Evolutionary conservation across 768 basidiomycete genomes (phyloP), one percentile per base, ranked within the genome.

Genomic region (Suillus americanus): DNA sequence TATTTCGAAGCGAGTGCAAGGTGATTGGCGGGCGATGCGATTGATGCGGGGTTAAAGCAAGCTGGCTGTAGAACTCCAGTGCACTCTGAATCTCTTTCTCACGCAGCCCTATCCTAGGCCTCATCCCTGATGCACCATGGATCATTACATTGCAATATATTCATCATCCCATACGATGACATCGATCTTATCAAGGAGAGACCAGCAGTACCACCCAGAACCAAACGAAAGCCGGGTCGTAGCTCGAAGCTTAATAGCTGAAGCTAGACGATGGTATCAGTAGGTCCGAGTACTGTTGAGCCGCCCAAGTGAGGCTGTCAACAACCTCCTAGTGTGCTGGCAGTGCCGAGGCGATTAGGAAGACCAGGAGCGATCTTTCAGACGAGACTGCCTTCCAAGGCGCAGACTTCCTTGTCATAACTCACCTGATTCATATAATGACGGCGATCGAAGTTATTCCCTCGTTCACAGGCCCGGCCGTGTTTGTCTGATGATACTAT

Each of bases 51-150:
- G 62, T 82, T 83, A 79, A 90, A 91, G 13, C 91, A 81, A n/a
- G n/a, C 67, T 87, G 85, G 59, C 87, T 83, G 71, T 90, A 92
- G 72, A 93, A 93, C 73, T 91, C 89, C 28, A 92, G 81, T n/a
- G 90, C 89, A 63, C 82, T 86, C 68, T 91, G 88, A 0, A 92
- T 81, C 74, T 93, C 91, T 53, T 78, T 80, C 74, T 91, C 90
- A 5, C 89, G 90, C 38, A 92, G 81, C 18, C 83, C 84, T 37
- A 79, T 78, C 16, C 30, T 30, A 30, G 1, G 30, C 30, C 90
- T 91, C 83, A 91, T 86, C 65, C 92, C 91, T 1, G 87, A 87
- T 51, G 87, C 88, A 6, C 91, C 91, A 74, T 92, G 90, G 43
- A 92, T 92, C 30, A 92, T 90, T 91, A 64, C n/a, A 38, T 35